Evolutionary conservation across 1,284 basidiomycete species (phyloP).

Genomic region (Moesziomyces sp.): DNA sequence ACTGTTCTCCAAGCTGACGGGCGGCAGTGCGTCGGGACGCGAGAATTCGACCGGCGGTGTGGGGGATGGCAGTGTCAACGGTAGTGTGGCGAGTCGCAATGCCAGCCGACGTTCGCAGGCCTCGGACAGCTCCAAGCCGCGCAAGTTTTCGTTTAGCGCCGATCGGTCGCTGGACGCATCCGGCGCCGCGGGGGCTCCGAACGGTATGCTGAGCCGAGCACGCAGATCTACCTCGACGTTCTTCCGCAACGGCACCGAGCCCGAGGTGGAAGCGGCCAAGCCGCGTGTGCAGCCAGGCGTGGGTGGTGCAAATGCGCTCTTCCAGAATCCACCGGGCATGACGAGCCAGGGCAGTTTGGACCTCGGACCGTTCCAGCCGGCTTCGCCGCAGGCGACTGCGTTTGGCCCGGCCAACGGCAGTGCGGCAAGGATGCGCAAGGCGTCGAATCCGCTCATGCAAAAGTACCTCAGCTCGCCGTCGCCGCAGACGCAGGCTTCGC

Average conservation of each 20-base stretch:
- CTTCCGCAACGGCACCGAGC: conserved; percentile 32
- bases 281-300: conserved; percentile 11
- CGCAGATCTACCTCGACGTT: conserved; percentile 46
- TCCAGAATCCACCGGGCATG: conserved; percentile 54
- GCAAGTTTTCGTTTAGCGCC: conserved; percentile 35
- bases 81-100: conserved; percentile 48
- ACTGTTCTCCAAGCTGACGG: conserved; percentile 51
- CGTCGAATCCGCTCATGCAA: conserved; percentile 39
- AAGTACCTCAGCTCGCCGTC: conserved; percentile 47
- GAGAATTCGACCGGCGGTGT: conserved; percentile 10
- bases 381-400: conserved; percentile 22
- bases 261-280: conserved; percentile 7
- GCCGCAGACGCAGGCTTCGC: conserved; percentile 31
- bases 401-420: conserved; percentile 18
- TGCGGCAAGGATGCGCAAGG: conserved; percentile 19
- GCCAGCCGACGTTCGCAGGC: conserved; percentile 46
- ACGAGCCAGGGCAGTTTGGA: conserved; percentile 57
- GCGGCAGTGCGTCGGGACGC: conserved; percentile 19
- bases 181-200: conserved; percentile 3
- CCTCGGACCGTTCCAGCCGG: conserved; percentile 58
- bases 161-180: conserved; percentile 46
- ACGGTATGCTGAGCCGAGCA: conserved; percentile 40
- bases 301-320: conserved; percentile 24
- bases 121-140: conserved; percentile 34
- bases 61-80: conserved; percentile 24